Evolutionary conservation across 2,329 filamentous ascomycete genomes (phyloP).

Genomic region (Cladosporium sphaerospermum): DNA sequence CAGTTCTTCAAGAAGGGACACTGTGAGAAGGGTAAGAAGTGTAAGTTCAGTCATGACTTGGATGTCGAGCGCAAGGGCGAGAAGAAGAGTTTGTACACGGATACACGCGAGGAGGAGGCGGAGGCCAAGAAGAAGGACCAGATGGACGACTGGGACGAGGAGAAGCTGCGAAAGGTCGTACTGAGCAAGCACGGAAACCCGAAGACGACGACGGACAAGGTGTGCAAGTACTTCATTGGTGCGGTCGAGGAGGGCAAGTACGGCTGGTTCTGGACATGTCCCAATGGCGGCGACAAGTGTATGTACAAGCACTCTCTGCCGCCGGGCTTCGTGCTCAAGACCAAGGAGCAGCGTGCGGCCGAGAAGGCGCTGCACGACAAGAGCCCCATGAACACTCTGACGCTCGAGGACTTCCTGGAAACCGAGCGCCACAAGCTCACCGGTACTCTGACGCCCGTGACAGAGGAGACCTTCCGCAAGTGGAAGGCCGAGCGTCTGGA

Average conservation of each 20-base stretch:
- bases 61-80: constrained; percentile 83
- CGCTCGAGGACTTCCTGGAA: constrained; percentile 94
- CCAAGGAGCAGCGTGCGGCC: constrained; percentile 88
- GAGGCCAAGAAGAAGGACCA: constrained; percentile 77
- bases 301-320: constrained; percentile 97
- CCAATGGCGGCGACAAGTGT: constrained; percentile 94
- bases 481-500: constrained; percentile 94
- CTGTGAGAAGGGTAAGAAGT: constrained; percentile 94
- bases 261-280: constrained; percentile 98
- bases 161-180: constrained; percentile 85
- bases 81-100: constrained; percentile 87
- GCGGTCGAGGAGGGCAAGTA: constrained; percentile 98
- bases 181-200: constrained; percentile 97
- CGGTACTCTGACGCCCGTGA: constrained; percentile 87
- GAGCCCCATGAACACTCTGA: constrained; percentile 87
- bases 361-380: constrained; percentile 97
- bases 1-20: constrained; percentile 96
- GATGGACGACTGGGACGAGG: constrained; percentile 96
- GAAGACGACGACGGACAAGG: constrained; percentile 90
- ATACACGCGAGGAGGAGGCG: constrained; percentile 65
- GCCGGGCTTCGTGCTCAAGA: constrained; percentile 93
- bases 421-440: constrained; percentile 93
- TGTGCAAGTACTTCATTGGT: constrained; percentile 97
- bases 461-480: constrained; percentile 82
- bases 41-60: constrained; percentile 94